Conservation (phyloP, 257 asterid species). For the Nicotiana benthamiana region DNA sequence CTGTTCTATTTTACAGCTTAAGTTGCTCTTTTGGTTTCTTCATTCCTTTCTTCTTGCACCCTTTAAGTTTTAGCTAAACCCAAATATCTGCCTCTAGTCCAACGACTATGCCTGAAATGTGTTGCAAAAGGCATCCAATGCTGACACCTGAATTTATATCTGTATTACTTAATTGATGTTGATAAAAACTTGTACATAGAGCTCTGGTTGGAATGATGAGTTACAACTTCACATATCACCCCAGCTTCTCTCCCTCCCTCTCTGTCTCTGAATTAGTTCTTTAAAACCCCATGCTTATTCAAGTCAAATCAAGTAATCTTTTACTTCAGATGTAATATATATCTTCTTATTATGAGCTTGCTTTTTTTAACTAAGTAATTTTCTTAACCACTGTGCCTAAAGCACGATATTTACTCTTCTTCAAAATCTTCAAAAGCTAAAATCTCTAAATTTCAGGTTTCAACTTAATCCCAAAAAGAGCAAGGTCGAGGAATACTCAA, state of each 20-base stretch:
- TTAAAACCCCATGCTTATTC: background rate
- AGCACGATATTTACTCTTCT: background rate
- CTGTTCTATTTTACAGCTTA: background rate
- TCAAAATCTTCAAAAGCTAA: background rate
- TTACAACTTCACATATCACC: background rate
- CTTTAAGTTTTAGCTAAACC: background rate
- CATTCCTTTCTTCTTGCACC: background rate
- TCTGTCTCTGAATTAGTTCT: background rate
- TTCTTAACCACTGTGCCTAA: background rate
- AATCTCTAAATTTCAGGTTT: constrained; percentile 45
- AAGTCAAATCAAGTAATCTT: background rate
- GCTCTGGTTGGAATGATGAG: background rate
- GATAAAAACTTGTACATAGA: background rate
- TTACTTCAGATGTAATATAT: background rate
- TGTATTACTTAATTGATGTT: background rate
- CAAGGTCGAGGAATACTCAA: constrained; percentile 56
- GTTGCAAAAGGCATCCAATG: background rate
- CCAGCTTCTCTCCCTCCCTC: background rate
- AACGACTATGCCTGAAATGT: background rate
- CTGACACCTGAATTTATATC: background rate
- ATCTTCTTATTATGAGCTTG: background rate
- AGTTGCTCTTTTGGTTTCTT: background rate
- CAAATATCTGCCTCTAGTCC: background rate
- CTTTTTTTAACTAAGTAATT: background rate
- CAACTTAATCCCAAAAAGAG: constrained; percentile 60